Evolutionary conservation across 1,284 basidiomycete species (phyloP).

Genomic region (Volvariella volvacea): DNA sequence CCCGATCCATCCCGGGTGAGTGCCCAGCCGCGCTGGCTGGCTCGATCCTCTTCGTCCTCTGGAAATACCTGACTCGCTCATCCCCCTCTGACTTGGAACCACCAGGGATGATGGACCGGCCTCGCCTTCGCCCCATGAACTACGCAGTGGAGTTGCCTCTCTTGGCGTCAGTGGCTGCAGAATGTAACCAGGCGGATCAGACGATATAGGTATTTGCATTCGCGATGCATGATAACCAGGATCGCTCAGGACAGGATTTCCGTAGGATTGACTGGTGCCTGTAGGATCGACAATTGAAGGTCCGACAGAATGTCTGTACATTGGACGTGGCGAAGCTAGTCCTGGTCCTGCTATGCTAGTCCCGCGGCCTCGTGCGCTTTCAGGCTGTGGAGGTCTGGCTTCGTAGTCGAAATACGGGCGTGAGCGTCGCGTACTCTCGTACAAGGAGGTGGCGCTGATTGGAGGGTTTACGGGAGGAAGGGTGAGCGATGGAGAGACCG

Average conservation of each 20-base stretch:
- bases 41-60: constrained; percentile 16
- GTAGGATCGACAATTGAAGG: constrained; percentile 16
- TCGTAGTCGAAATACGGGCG: neutral
- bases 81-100: constrained; percentile 8
- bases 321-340: neutral
- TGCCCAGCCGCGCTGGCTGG: constrained; percentile 14
- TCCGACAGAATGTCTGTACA: constrained; percentile 7
- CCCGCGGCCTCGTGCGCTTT: neutral
- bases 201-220: constrained; percentile 15
- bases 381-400: neutral
- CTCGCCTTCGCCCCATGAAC: constrained; percentile 23
- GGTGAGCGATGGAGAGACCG: neutral
- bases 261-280: constrained; percentile 17
- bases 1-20: neutral
- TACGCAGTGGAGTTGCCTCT: constrained; percentile 6
- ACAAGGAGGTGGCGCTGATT: neutral
- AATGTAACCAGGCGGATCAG: constrained; percentile 14
- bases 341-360: neutral
- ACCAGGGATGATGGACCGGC: constrained; percentile 24
- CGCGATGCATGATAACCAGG: constrained; percentile 19
- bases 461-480: neutral
- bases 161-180: constrained; percentile 12
- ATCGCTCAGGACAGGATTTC: constrained; percentile 23
- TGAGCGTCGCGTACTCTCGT: neutral
- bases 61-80: neutral